These are phyloP conservation scores for Juglanconis sp. DNA, from an alignment of 2,329 filamentous ascomycete species.

Conservation along the genomic window DNA sequence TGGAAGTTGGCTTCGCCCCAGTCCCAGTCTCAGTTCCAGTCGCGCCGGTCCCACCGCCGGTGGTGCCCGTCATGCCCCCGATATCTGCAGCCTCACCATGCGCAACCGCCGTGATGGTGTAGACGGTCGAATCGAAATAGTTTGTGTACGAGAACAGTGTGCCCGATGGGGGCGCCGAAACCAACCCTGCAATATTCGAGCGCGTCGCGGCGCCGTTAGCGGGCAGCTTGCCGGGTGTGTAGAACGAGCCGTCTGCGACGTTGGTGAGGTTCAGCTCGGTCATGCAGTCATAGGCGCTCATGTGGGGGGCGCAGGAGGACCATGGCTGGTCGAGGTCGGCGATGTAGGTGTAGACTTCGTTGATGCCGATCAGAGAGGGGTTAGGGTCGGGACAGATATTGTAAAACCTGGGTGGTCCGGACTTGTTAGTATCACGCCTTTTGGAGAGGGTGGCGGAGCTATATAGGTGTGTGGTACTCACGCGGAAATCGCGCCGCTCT, in stretches of 20 bases:
- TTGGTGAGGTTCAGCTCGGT: conserved; percentile 22
- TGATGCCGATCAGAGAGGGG: conserved; percentile 1
- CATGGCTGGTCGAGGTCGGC: background rate
- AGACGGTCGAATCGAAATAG: conserved; percentile 25
- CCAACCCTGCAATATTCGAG: conserved; percentile 27
- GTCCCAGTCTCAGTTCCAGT: background rate
- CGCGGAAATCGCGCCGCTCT: conserved; percentile 34
- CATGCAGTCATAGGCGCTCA: conserved; percentile 24
- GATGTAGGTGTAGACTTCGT: background rate
- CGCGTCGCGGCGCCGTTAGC: conserved; percentile 30
- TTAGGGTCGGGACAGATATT: conserved; percentile 32
- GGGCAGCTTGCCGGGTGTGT: conserved; percentile 22
- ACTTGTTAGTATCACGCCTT: background rate
- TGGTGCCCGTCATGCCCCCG: background rate
- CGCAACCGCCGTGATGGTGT: conserved; percentile 32
- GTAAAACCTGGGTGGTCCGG: conserved; percentile 21
- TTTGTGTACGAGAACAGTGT: conserved; percentile 34
- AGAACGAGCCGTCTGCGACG: conserved; percentile 21
- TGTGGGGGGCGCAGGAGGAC: conserved; percentile 22
- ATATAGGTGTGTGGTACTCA: conserved; percentile 17
- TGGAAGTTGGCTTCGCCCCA: background rate
- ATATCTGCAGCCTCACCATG: background rate
- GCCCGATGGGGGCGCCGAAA: conserved; percentile 32
- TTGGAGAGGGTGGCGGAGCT: too few relatives aligned
- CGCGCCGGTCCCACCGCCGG: background rate